Evolutionary conservation across 2,329 filamentous ascomycete genomes (phyloP), one percentile per base, ranked within the genome.

Genomic region (Monilinia laxa): DNA sequence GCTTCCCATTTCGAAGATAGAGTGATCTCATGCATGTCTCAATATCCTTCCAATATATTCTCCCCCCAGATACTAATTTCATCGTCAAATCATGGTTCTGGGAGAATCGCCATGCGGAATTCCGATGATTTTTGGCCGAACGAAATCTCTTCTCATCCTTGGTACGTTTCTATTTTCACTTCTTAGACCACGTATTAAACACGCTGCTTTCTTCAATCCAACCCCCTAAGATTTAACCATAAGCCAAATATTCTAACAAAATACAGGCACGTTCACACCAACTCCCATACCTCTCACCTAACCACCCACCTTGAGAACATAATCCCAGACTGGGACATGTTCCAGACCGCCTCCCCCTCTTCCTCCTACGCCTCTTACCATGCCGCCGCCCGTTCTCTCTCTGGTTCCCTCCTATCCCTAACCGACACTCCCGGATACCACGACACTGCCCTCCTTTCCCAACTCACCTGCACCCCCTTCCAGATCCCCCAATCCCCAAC

Each of bases 11-110:
- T 69, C 38, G 42, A 57, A 38, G 59, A 59, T 20, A 68, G 60
- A 62, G 62, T 68, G 10, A 70, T 70, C 25, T 70, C 67, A n/a
- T 70, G 67, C 58, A 70, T 70, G 68, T 66, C 68, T 2, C 68
- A 70, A 59, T 66, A 56, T 4, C 62, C 68, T 0, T 45, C 62
- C 28, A 67, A 67, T 14, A 40, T 70, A 10, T 70, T 70, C 54
- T 66, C 64, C 6, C 49, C 56, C 18, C 57, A 68, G 20, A 51
- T 64, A 35, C 28, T 69, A 54, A 53, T 70, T n/a, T 45, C 60
- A n/a, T 12, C 56, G 14, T 63, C 64, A 12, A n/a, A 35, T 1
- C 57, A 65, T 14, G 16, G 23, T 11, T 1, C 16, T 4, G 20
- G 18, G 4, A 35, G 28, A 23, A 59, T 67, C 4, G 62, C 68